Conservation (phyloP, 768 basidiomycete genomes). For the Galerina marginata region DNA sequence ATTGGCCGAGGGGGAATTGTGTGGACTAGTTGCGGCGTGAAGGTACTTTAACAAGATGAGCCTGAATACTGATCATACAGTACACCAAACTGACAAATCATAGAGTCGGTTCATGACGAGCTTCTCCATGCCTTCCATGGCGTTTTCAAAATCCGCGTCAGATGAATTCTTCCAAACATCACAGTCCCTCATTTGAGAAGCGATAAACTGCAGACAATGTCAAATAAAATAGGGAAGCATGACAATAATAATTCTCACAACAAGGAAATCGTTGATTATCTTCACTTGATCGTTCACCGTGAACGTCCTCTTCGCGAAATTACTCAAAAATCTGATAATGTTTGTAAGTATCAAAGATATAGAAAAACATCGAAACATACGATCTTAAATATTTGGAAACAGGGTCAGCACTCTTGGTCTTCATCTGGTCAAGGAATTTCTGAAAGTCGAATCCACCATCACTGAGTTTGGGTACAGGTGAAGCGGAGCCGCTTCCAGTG, state of each 20-base stretch:
- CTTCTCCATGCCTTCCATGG: conserved; percentile 99
- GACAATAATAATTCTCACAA: conserved; percentile 49
- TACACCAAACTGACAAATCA: conserved; percentile 71
- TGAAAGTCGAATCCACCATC: conserved; percentile 88
- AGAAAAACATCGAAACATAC: conserved; percentile 50
- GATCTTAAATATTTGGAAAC: conserved; percentile 95
- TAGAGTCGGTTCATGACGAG: conserved; percentile 98
- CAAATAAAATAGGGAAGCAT: conserved; percentile 13
- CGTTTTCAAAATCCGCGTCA: conserved; percentile 91
- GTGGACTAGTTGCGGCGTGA: conserved; percentile 82
- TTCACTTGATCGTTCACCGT: conserved; percentile 93
- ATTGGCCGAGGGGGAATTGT: conserved; percentile 74
- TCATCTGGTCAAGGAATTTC: conserved; percentile 94
- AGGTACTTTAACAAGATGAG: conserved; percentile 64
- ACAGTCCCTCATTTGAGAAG: conserved; percentile 81
- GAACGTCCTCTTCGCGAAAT: conserved; percentile 91
- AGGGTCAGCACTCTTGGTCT: conserved; percentile 84
- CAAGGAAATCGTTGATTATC: conserved; percentile 92
- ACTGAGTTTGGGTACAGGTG: conserved; percentile 34
- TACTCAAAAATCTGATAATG: conserved; percentile 81
- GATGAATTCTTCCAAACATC: conserved; percentile 84
- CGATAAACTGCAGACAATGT: conserved; percentile 72
- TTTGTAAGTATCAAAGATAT: not conserved
- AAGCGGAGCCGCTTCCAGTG: conserved; percentile 30
- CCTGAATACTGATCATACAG: conserved; percentile 3